Evolutionary conservation across 1,284 basidiomycete genomes (phyloP).

Genomic region (Trichosporon faecale): DNA sequence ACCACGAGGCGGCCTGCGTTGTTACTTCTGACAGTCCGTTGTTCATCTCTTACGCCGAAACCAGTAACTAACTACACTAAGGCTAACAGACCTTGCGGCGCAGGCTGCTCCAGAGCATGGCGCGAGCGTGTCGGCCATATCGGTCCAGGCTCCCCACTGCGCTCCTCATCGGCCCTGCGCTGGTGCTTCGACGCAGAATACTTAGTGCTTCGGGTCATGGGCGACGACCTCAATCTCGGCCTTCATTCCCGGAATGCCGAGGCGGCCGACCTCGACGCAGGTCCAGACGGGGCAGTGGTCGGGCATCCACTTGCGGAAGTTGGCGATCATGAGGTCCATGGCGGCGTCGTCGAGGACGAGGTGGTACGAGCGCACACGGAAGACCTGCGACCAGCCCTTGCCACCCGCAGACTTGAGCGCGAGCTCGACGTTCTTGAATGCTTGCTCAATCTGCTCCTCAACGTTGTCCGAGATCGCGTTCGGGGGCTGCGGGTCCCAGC

Average conservation of each 20-base stretch:
- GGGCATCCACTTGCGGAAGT: constrained; percentile 30
- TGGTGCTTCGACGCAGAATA: neutral
- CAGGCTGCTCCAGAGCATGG: neutral
- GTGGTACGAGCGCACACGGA: constrained; percentile 31
- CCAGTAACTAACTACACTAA: neutral
- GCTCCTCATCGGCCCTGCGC: too few species aligned
- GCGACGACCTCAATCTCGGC: constrained; percentile 39
- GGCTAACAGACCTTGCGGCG: neutral
- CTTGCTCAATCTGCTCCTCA: constrained; percentile 35
- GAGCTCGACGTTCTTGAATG: constrained; percentile 33
- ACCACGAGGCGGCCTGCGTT: neutral
- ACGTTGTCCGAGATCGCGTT: constrained; percentile 21
- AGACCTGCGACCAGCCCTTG: constrained; percentile 35
- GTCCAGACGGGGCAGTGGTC: constrained; percentile 39
- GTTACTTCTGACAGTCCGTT: neutral
- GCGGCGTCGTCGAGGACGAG: constrained; percentile 27
- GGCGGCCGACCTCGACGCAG: constrained; percentile 24
- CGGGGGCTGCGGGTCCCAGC: constrained; percentile 30
- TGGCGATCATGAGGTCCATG: constrained; percentile 26
- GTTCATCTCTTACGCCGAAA: neutral
- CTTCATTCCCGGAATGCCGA: constrained; percentile 30
- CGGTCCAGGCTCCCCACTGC: neutral
- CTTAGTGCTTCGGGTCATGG: constrained; percentile 14
- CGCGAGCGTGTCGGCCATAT: neutral
- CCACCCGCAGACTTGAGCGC: constrained; percentile 31